A percentile compares a stretch with the other conserved stretches of the same genome.
Evolutionary conservation across 768 basidiomycete species (phyloP).

Genomic region (Hysterangium stoloniferum): DNA sequence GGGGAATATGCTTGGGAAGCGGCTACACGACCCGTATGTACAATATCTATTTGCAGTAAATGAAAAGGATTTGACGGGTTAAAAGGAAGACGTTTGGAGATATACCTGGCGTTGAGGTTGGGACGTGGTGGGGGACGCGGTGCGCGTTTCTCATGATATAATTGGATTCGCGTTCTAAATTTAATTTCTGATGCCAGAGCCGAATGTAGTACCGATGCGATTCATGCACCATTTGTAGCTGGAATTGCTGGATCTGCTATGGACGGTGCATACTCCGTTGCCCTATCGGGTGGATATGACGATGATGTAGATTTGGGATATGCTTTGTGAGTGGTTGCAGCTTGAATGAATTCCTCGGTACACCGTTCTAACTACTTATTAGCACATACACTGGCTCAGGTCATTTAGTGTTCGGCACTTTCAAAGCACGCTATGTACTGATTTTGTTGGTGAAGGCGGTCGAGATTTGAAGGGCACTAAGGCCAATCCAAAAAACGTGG

Average conservation of each 20-base stretch:
- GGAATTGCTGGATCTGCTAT: constrained; percentile 63
- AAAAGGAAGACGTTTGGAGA: constrained; percentile 67
- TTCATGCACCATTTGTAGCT: constrained; percentile 83
- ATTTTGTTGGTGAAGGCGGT: constrained; percentile 48
- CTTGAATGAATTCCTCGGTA: not conserved
- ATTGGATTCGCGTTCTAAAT: not conserved
- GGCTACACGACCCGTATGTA: constrained; percentile 25
- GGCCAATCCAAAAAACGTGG: constrained; percentile 73
- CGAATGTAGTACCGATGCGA: constrained; percentile 64
- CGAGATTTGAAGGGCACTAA: constrained; percentile 84
- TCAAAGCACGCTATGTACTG: not conserved
- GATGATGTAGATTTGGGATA: constrained; percentile 80
- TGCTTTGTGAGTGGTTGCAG: constrained; percentile 54
- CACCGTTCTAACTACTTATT: too few species aligned
- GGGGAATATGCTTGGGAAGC: constrained; percentile 18
- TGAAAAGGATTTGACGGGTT: too few species aligned
- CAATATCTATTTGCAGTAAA: too few species aligned
- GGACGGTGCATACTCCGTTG: constrained; percentile 73
- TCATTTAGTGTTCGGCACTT: constrained; percentile 17
- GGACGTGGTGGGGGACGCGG: constrained; percentile 77
- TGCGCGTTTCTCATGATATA: constrained; percentile 21
- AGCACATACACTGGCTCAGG: constrained; percentile 82
- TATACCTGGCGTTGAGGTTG: constrained; percentile 74
- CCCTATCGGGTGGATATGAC: constrained; percentile 83
- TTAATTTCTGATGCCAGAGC: constrained; percentile 26